A percentile compares a stretch with the other conserved stretches of the same genome.
Evolutionary conservation across 495 filamentous ascomycete genomes (phyloP).

Genomic region (Rusavskia elegans): DNA sequence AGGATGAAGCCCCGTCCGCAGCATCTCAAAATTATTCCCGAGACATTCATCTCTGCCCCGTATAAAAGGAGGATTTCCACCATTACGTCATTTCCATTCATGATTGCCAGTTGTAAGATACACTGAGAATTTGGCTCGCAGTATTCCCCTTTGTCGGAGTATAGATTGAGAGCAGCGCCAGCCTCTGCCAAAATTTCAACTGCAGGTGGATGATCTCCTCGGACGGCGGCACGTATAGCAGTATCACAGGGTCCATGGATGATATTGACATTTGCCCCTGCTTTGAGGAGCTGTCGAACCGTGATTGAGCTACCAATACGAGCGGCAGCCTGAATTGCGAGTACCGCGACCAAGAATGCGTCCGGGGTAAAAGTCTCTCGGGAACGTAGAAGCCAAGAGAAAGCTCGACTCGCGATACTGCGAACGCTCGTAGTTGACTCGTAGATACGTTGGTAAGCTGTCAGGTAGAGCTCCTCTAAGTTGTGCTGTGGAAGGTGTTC

Average conservation of each 20-base stretch:
- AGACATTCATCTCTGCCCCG: constrained; percentile 16
- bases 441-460: neutral
- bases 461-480: neutral
- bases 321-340: neutral
- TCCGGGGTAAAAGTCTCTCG: neutral
- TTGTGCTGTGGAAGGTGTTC: neutral
- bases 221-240: neutral
- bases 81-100: constrained; percentile 9
- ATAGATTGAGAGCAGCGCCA: neutral
- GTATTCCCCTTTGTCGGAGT: neutral
- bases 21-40: neutral
- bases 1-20: neutral
- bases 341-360: no score
- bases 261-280: neutral
- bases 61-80: constrained; percentile 13
- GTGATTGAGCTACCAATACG: neutral
- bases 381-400: neutral
- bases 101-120: neutral
- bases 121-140: neutral
- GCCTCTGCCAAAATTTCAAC: neutral
- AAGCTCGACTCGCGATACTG: neutral
- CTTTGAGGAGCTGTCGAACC: neutral
- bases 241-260: neutral
- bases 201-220: neutral
- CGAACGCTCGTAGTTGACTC: neutral